phyloP scores from a whole-genome alignment of 2,329 filamentous ascomycete species.

The Zelopaecilomyces penicillatus region DNA sequence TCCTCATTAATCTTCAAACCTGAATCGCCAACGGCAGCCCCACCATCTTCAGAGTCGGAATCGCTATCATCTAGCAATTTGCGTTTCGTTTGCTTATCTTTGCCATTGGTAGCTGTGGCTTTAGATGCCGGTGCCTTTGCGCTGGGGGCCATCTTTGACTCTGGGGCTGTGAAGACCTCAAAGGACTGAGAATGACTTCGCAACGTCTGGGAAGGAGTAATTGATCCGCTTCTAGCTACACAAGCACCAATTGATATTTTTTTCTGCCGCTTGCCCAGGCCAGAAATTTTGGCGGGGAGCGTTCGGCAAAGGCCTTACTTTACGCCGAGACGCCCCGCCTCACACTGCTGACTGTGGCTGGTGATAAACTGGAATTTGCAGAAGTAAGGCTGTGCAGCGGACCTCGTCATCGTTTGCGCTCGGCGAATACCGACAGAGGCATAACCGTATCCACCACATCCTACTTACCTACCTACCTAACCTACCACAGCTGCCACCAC shows the following conservation, averaged over 20 bases:
- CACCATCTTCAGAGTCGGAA: slow-evolving; percentile 38
- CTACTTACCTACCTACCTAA: no score
- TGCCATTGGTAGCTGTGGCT: slow-evolving; percentile 3
- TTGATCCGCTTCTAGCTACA: background rate
- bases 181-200: background rate
- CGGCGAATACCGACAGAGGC: no score
- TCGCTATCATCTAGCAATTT: slow-evolving; percentile 49
- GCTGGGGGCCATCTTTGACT: slow-evolving; percentile 10
- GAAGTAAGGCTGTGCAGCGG: no score
- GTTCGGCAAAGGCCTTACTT: slow-evolving; percentile 11
- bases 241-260: slow-evolving; percentile 14
- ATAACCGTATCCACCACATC: no score
- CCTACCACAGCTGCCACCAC: no score
- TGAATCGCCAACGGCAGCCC: slow-evolving; percentile 28
- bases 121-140: slow-evolving; percentile 10
- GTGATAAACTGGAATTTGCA: no score
- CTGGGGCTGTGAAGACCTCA: background rate
- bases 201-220: background rate
- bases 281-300: slow-evolving; percentile 10
- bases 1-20: slow-evolving; percentile 81
- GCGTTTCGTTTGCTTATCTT: slow-evolving; percentile 33
- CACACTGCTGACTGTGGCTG: background rate
- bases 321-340: slow-evolving; percentile 7
- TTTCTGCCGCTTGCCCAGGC: slow-evolving; percentile 10
- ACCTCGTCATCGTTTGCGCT: no score